These are phyloP conservation scores for Cryphonectria radicalis DNA, from an alignment of 2,329 filamentous ascomycete species.

Conservation along the genomic window DNA sequence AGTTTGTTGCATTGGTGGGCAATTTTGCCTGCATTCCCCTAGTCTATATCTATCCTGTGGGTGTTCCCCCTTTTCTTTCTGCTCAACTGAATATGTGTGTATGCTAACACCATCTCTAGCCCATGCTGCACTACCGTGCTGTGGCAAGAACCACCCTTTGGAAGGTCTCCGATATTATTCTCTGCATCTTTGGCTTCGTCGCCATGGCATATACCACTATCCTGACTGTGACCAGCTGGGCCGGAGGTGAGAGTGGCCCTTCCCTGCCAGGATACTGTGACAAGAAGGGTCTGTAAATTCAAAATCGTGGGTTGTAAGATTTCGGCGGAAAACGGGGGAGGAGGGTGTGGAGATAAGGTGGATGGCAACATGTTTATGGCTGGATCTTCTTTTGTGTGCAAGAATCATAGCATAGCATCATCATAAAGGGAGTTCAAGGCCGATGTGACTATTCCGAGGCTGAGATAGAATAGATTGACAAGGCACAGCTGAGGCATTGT, in stretches of 20 bases:
- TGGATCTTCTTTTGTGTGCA: conserved; percentile 19
- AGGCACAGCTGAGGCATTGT: conserved; percentile 9
- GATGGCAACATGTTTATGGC: neutral
- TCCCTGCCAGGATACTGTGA: conserved; percentile 60
- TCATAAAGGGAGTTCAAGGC: conserved; percentile 5
- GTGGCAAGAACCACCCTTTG: conserved; percentile 73
- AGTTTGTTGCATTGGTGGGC: conserved; percentile 94
- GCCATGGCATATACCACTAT: conserved; percentile 93
- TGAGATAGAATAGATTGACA: conserved; percentile 27
- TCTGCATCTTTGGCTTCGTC: conserved; percentile 81
- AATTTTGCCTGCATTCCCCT: conserved; percentile 97
- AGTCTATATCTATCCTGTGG: conserved; percentile 96
- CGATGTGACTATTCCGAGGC: neutral
- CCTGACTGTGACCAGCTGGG: conserved; percentile 87
- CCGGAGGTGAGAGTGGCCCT: conserved; percentile 55
- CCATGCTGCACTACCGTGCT: conserved; percentile 84
- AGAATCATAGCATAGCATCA: conserved; percentile 24
- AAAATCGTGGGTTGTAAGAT: neutral
- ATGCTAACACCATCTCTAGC: conserved; percentile 58
- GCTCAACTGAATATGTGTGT: neutral
- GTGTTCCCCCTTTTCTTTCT: conserved; percentile 42
- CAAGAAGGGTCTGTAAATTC: conserved; percentile 37
- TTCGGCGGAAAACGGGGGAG: neutral
- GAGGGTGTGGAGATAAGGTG: neutral
- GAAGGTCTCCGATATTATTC: conserved; percentile 71